phyloP scores from a whole-genome alignment of 2,329 filamentous ascomycete species.

The Verticillium nonalfalfae region DNA sequence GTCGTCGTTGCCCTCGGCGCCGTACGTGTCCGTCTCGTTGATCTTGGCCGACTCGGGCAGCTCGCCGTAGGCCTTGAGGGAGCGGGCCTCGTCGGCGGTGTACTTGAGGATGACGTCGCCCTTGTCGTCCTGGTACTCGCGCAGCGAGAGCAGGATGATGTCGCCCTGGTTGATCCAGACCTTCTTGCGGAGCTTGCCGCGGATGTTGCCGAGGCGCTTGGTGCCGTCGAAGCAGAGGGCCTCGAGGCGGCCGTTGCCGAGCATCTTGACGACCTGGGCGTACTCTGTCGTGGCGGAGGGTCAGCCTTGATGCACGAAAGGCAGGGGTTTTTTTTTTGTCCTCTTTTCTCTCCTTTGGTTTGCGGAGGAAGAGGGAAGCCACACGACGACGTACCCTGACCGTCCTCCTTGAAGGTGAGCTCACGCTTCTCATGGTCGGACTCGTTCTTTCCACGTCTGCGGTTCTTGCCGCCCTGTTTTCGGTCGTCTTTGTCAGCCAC shows the following conservation, averaged over 20 bases:
- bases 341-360: no score
- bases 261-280: slow-evolving; percentile 92
- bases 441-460: slow-evolving; percentile 97
- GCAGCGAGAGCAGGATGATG: slow-evolving; percentile 81
- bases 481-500: slow-evolving; percentile 1
- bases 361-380: no score
- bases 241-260: slow-evolving; percentile 90
- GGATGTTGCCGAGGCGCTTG: slow-evolving; percentile 62
- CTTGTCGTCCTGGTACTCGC: slow-evolving; percentile 92
- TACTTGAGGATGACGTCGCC: slow-evolving; percentile 97
- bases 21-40: slow-evolving; percentile 97
- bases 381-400: slow-evolving; percentile 57
- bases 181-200: slow-evolving; percentile 98
- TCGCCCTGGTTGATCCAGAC: slow-evolving; percentile 99
- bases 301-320: not conserved
- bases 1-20: slow-evolving; percentile 88
- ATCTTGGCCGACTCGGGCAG: slow-evolving; percentile 97
- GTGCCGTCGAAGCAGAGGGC: slow-evolving; percentile 92
- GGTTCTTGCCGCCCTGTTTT: slow-evolving; percentile 91
- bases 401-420: slow-evolving; percentile 97
- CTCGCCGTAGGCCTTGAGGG: slow-evolving; percentile 94
- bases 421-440: slow-evolving; percentile 99
- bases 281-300: slow-evolving; percentile 51
- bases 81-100: slow-evolving; percentile 89
- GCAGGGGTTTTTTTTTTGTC: no score